phyloP scores from a whole-genome alignment of 345 rosid species.

The Turnera subulata region DNA sequence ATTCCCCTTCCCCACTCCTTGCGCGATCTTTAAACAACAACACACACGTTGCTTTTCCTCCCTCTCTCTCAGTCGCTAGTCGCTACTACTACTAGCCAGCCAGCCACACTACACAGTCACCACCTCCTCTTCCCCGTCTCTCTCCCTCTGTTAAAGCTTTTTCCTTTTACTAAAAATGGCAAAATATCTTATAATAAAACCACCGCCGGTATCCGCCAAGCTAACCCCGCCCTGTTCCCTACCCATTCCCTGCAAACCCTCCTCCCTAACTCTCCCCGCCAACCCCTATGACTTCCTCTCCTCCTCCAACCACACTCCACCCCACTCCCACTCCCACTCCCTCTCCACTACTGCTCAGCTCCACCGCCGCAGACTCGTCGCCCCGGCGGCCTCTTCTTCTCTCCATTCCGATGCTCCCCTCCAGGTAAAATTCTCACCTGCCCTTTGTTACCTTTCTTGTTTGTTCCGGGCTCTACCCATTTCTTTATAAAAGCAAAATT shows the following conservation, averaged over 20 bases:
- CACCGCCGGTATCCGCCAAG: background rate
- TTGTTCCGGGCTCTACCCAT: background rate
- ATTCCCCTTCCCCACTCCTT: too few relatives aligned
- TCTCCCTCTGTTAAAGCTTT: background rate
- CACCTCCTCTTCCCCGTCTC: background rate
- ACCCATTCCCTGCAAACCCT: slow-evolving; percentile 10
- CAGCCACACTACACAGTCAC: too few relatives aligned
- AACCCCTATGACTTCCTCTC: too few relatives aligned
- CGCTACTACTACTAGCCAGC: too few relatives aligned
- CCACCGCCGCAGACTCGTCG: slow-evolving; percentile 27
- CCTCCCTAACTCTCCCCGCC: slow-evolving; percentile 1
- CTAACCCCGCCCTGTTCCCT: slow-evolving; percentile 13
- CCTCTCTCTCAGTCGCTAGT: too few relatives aligned
- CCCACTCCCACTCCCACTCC: too few relatives aligned
- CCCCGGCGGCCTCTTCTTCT: slow-evolving; percentile 38
- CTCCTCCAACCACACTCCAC: too few relatives aligned
- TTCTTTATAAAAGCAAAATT: background rate
- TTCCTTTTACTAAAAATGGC: slow-evolving; percentile 6
- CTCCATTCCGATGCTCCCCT: slow-evolving; percentile 53
- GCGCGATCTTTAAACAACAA: too few relatives aligned
- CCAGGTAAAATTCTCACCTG: background rate
- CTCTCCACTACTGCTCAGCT: slow-evolving; percentile 17
- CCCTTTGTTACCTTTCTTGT: background rate
- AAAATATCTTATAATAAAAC: background rate
- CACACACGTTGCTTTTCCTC: too few relatives aligned